Conservation (phyloP, 306 rosid species). For the Senna siamea region DNA sequence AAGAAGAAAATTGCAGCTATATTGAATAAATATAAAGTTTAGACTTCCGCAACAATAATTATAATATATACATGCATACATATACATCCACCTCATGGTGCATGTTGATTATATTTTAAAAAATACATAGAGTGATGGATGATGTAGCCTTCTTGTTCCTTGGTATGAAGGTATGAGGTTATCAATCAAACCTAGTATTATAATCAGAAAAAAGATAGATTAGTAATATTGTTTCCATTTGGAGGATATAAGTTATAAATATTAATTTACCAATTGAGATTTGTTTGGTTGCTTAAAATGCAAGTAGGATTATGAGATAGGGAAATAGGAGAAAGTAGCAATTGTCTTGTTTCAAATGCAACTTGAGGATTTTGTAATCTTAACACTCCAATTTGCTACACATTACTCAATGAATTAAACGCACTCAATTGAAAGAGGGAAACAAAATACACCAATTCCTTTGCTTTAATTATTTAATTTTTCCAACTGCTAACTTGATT, state of each 20-base stretch:
- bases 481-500: slow-evolving; percentile 68
- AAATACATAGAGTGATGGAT: slow-evolving; percentile 5
- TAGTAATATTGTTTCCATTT: not conserved
- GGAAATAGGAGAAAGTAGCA: slow-evolving; percentile 42
- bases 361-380: slow-evolving; percentile 27
- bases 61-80: too few species aligned
- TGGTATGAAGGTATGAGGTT: slow-evolving; percentile 1
- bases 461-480: not conserved
- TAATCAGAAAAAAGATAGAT: slow-evolving; percentile 6
- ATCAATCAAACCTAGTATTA: slow-evolving; percentile 5
- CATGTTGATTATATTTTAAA: slow-evolving; percentile 3
- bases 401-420: slow-evolving; percentile 54
- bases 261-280: slow-evolving; percentile 7
- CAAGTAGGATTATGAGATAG: slow-evolving; percentile 47
- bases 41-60: slow-evolving; percentile 25
- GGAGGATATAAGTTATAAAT: not conserved
- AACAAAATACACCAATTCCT: slow-evolving; percentile 45
- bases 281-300: slow-evolving; percentile 47
- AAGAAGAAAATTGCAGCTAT: not conserved
- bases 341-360: slow-evolving; percentile 41
- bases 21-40: slow-evolving; percentile 2
- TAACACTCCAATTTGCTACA: slow-evolving; percentile 35
- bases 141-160: not conserved
- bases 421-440: slow-evolving; percentile 50
- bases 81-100: not conserved